Conservation (phyloP, 2,329 filamentous ascomycete species). For the Fusarium foetens region DNA sequence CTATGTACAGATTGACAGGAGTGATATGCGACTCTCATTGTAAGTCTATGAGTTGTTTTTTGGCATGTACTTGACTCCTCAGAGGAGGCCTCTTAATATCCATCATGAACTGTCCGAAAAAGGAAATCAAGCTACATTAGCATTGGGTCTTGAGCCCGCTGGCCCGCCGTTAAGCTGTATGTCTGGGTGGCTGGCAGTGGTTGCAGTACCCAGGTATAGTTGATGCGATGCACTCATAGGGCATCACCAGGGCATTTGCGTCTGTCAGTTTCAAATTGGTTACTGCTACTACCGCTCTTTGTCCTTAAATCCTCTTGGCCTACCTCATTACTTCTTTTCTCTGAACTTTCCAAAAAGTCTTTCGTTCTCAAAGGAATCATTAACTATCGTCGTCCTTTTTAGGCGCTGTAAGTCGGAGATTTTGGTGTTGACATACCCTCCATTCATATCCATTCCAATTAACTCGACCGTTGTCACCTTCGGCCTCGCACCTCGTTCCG, state of each 20-base stretch:
- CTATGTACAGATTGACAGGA: not conserved
- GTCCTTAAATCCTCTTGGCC: slow-evolving; percentile 1
- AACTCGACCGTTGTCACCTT: not conserved
- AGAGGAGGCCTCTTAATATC: slow-evolving; percentile 31
- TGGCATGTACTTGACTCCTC: not conserved
- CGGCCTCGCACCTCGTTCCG: slow-evolving; percentile 6
- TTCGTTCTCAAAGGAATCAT: not conserved
- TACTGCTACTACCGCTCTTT: not conserved
- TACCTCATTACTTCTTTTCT: not conserved
- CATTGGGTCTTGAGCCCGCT: slow-evolving; percentile 10
- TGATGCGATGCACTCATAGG: not conserved
- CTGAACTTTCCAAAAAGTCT: not conserved
- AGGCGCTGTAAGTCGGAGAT: not conserved
- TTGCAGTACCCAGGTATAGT: not conserved
- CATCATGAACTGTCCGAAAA: slow-evolving; percentile 20
- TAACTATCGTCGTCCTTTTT: not conserved
- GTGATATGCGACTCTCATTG: not conserved
- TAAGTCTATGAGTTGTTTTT: slow-evolving; percentile 32
- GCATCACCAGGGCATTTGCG: not conserved
- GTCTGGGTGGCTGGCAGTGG: not conserved
- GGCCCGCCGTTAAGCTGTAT: slow-evolving; percentile 2
- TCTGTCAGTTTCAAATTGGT: not conserved
- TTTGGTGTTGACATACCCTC: slow-evolving; percentile 13
- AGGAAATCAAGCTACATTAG: slow-evolving; percentile 30
- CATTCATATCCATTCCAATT: slow-evolving; percentile 20